Base-by-base conservation (phyloP, 2,329 filamentous ascomycete species). In the Aspergillus sp. region DNA sequence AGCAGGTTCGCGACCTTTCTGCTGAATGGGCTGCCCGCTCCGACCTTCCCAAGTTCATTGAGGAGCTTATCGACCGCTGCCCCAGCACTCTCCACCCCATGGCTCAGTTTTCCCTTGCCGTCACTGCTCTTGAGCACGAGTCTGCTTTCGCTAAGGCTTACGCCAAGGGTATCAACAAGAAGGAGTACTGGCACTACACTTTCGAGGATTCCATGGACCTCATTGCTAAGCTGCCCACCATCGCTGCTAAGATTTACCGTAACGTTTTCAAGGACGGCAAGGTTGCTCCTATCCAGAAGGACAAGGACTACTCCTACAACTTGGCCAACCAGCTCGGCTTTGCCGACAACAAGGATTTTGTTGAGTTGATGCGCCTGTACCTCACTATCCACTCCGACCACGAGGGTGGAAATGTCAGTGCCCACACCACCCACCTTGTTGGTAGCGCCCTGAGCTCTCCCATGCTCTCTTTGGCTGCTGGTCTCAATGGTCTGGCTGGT, bases 211-310 rank as follows among this genome's bases (percentile, higher is more conserved):
- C 93, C 63, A 98, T 99, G 93, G 93, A 99, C 82, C 85, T 99
- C 78, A 99, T 99, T 77, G 95, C 95, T 76, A 98, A 98, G 89
- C 90, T 99, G 71, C 95, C 95, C 77, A 97, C 91, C 78, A 97
- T 99, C 73, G 95, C 95, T 65, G 84, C 95, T 64, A 91, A 92
- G 83, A 99, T 99, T 86, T 99, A 99, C 89, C 95, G 96, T 84
- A 99, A 99, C 80, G 89, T 98, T 78, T 99, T 96, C 91, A 97
- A 98, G 88, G 95, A 96, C 75, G 95, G 95, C 82, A 98, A 98
- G 89, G 93, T 99, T 68, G 90, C 91, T 61, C 78, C 92, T 56
- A 87, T 96, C 77, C 89, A 98, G 85, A 96, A 96, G 86, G 93
- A 98, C 84, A 95, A 98, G 90, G 95, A 99, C 78, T 99, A 97